phyloP scores from a whole-genome alignment of 306 rosid species.

The Comarum palustre region DNA sequence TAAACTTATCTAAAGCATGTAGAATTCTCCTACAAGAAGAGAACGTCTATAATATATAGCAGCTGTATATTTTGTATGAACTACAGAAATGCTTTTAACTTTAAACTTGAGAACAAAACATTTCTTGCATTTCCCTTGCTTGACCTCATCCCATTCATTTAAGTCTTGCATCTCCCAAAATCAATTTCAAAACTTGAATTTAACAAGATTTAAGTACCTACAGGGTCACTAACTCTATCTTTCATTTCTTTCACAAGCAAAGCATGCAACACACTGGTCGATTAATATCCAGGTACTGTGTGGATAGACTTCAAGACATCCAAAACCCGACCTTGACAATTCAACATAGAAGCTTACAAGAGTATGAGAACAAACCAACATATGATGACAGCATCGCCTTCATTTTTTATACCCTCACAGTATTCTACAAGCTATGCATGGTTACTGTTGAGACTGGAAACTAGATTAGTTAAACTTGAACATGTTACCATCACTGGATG shows the following conservation, averaged over 20 bases:
- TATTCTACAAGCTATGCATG: slow-evolving; percentile 1
- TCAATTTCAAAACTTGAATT: neutral
- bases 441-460: slow-evolving; percentile 7
- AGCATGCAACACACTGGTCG: neutral
- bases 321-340: neutral
- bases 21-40: neutral
- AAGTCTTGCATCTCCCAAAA: slow-evolving; percentile 1
- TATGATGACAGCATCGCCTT: neutral
- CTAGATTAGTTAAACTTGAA: slow-evolving; percentile 4
- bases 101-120: neutral
- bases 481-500: slow-evolving; percentile 1
- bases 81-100: neutral
- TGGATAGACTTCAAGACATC: neutral
- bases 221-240: neutral
- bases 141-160: neutral
- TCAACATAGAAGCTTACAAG: neutral
- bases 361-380: neutral
- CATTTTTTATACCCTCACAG: neutral
- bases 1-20: neutral
- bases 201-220: neutral
- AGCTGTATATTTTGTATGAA: neutral
- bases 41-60: neutral
- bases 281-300: neutral
- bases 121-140: neutral
- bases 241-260: neutral